Conservation (phyloP, 805 yeast species). For the Starmerella floris region DNA sequence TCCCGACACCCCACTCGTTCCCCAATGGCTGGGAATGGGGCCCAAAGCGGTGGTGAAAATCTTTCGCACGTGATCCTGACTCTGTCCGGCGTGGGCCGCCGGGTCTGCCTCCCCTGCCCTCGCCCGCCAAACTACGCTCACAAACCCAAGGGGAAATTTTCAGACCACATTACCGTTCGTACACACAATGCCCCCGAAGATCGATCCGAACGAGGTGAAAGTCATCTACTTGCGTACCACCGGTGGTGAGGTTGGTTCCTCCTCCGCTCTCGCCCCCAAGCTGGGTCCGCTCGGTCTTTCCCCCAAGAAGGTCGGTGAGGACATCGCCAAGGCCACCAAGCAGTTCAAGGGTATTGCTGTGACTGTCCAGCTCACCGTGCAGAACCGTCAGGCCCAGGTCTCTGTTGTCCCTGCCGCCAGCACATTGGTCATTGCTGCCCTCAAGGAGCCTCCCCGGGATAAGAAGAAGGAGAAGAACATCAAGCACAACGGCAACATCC, state of each 20-base stretch:
- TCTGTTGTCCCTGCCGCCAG: constrained; percentile 99
- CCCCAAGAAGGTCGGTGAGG: constrained; percentile 99
- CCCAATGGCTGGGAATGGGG: too few relatives aligned
- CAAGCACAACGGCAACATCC: constrained; percentile 98
- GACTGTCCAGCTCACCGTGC: constrained; percentile 95
- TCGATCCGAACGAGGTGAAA: constrained; percentile 97
- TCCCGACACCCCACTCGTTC: too few relatives aligned
- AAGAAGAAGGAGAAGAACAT: constrained; percentile 99
- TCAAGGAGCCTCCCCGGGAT: constrained; percentile 99
- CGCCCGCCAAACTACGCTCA: neutral
- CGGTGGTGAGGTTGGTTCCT: constrained; percentile 99
- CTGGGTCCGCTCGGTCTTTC: constrained; percentile 99
- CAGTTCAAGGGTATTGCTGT: constrained; percentile 98
- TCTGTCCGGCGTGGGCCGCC: too few relatives aligned
- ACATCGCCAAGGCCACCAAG: constrained; percentile 99
- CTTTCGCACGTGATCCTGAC: too few relatives aligned
- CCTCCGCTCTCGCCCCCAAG: constrained; percentile 99
- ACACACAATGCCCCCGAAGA: constrained; percentile 74
- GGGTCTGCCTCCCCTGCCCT: neutral
- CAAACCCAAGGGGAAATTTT: neutral
- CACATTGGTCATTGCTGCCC: constrained; percentile 95
- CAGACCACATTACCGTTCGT: neutral
- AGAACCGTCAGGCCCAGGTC: constrained; percentile 99
- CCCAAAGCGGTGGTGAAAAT: too few relatives aligned
- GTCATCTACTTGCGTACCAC: constrained; percentile 98